Evolutionary conservation across 1,284 basidiomycete species (phyloP).

Genomic region (Boletus coffeatus): DNA sequence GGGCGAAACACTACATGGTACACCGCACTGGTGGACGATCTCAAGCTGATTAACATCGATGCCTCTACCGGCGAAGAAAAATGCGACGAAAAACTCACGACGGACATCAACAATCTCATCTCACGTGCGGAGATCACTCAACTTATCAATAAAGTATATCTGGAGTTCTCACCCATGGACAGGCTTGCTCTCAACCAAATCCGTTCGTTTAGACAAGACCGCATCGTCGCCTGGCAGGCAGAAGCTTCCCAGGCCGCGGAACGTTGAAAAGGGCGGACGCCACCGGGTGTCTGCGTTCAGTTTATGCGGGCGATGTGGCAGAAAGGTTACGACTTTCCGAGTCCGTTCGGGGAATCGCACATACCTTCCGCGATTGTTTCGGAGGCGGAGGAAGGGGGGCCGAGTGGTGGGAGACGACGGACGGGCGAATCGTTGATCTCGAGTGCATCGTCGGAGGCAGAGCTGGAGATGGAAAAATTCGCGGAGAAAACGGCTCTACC

Average conservation of each 20-base stretch:
- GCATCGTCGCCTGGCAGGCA: conserved; percentile 94
- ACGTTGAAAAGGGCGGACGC: conserved; percentile 44
- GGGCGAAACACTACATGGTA: conserved; percentile 72
- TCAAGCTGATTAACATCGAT: conserved; percentile 70
- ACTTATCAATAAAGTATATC: conserved; percentile 78
- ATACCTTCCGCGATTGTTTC: conserved; percentile 64
- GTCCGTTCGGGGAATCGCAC: conserved; percentile 48
- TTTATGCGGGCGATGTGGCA: conserved; percentile 66
- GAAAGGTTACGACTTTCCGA: conserved; percentile 46
- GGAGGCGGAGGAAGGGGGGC: conserved; percentile 66
- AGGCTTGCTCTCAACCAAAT: conserved; percentile 88
- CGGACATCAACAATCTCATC: conserved; percentile 64
- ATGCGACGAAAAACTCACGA: conserved; percentile 52
- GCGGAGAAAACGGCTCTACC: conserved; percentile 19
- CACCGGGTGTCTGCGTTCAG: conserved; percentile 58
- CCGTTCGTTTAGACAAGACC: conserved; percentile 84
- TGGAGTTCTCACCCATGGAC: conserved; percentile 74
- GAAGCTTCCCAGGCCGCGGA: conserved; percentile 63
- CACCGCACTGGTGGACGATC: conserved; percentile 62
- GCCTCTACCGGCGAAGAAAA: conserved; percentile 74
- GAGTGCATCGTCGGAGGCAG: conserved; percentile 53
- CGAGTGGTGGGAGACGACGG: conserved; percentile 33
- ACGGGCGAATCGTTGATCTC: conserved; percentile 54
- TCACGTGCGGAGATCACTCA: conserved; percentile 69
- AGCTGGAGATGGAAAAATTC: no score